These are phyloP conservation scores for Ichthyophthirius multifiliis DNA, from an alignment of 169 alveolate genomes.

Conservation along the genomic window DNA sequence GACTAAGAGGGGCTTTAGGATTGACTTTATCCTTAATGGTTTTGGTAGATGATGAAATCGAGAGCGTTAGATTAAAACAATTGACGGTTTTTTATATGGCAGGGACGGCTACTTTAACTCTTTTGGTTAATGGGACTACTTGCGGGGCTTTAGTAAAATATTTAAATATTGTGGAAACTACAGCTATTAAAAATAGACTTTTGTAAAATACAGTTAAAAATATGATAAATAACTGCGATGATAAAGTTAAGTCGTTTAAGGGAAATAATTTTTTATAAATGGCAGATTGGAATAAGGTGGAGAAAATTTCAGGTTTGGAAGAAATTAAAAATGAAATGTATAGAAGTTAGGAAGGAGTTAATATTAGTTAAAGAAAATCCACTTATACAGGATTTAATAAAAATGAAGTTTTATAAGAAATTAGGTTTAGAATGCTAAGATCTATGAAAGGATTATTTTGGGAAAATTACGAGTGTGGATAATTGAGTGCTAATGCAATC, in stretches of 20 bases:
- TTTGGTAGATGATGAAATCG: too few relatives aligned
- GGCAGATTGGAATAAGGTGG: slow-evolving; percentile 49
- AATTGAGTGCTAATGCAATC: slow-evolving; percentile 40
- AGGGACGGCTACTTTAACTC: slow-evolving; percentile 52
- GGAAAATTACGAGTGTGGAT: slow-evolving; percentile 29
- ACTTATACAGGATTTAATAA: slow-evolving; percentile 27
- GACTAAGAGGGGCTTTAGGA: slow-evolving; percentile 68
- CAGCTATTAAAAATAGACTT: slow-evolving; percentile 38
- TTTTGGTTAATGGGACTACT: slow-evolving; percentile 53
- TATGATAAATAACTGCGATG: slow-evolving; percentile 11
- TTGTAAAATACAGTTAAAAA: slow-evolving; percentile 23
- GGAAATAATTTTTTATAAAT: slow-evolving; percentile 18
- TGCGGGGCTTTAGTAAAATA: slow-evolving; percentile 39
- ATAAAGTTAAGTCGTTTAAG: slow-evolving; percentile 27
- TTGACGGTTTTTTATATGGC: slow-evolving; percentile 49
- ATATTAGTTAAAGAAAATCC: slow-evolving; percentile 13
- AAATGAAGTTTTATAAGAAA: slow-evolving; percentile 5
- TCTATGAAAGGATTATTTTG: slow-evolving; percentile 27
- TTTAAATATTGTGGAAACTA: slow-evolving; percentile 30
- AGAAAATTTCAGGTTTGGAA: slow-evolving; percentile 24
- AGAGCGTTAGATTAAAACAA: slow-evolving; percentile 31
- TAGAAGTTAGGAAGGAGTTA: background rate
- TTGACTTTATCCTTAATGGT: slow-evolving; percentile 58
- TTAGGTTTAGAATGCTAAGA: slow-evolving; percentile 33
- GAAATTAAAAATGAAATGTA: slow-evolving; percentile 16